phyloP scores from a whole-genome alignment of 2,329 filamentous ascomycete species.

The Exophiala sideris region DNA sequence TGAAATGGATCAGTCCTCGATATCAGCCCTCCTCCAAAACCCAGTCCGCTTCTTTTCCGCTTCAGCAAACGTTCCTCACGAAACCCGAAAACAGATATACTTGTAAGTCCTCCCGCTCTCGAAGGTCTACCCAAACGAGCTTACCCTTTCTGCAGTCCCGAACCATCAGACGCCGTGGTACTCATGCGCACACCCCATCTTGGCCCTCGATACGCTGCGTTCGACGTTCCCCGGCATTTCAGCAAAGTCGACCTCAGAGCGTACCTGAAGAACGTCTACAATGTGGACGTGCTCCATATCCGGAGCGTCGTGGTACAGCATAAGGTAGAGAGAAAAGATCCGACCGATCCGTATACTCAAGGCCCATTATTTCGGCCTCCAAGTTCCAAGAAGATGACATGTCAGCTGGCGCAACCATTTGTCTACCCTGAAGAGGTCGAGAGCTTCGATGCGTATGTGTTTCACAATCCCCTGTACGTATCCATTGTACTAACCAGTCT shows the following conservation, averaged over 20 bases:
- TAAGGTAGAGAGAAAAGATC: slow-evolving; percentile 50
- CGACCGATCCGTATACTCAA: slow-evolving; percentile 36
- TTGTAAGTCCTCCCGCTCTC: slow-evolving; percentile 36
- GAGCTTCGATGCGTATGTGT: slow-evolving; percentile 57
- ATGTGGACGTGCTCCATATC: slow-evolving; percentile 67
- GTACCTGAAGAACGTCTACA: slow-evolving; percentile 86
- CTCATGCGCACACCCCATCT: slow-evolving; percentile 70
- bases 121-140: background rate
- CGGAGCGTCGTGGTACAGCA: slow-evolving; percentile 76
- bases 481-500: background rate
- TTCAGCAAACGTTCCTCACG: slow-evolving; percentile 30
- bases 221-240: slow-evolving; percentile 85
- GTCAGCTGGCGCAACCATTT: slow-evolving; percentile 83
- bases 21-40: slow-evolving; percentile 15
- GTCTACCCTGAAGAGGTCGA: slow-evolving; percentile 73
- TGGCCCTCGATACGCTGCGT: slow-evolving; percentile 78
- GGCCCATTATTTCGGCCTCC: slow-evolving; percentile 67
- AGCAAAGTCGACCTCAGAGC: slow-evolving; percentile 96
- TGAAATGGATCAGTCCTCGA: slow-evolving; percentile 4
- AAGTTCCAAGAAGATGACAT: slow-evolving; percentile 87
- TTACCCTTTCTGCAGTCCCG: slow-evolving; percentile 46
- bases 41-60: slow-evolving; percentile 23
- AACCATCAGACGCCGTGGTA: slow-evolving; percentile 73
- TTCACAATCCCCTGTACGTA: slow-evolving; percentile 9
- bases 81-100: slow-evolving; percentile 42